These are phyloP conservation scores for Coemansia sp. DNA, from an alignment of 192 early-diverging fungal genomes.

Conservation along the genomic window DNA sequence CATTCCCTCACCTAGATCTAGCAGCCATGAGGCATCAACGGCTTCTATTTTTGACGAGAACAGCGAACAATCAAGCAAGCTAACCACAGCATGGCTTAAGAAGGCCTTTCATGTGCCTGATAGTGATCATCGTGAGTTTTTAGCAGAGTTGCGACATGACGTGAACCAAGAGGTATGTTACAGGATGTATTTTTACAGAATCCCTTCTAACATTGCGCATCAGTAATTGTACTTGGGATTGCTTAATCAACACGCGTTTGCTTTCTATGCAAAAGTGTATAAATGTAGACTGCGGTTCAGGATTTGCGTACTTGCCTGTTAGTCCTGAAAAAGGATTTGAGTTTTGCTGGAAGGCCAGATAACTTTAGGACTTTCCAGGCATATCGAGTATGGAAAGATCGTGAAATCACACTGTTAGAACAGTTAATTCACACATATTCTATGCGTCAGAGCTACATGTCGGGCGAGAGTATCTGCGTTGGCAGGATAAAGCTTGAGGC, in stretches of 20 bases:
- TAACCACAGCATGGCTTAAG: slow-evolving; percentile 33
- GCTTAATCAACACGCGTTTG: background rate
- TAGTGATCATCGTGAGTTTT: slow-evolving; percentile 26
- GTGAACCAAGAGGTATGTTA: slow-evolving; percentile 45
- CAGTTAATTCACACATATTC: slow-evolving; percentile 49
- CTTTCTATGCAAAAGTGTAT: background rate
- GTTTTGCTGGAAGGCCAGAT: slow-evolving; percentile 49
- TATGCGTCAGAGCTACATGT: slow-evolving; percentile 43
- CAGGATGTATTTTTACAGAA: background rate
- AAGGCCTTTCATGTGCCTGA: slow-evolving; percentile 37
- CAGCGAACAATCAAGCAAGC: slow-evolving; percentile 9
- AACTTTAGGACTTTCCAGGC: slow-evolving; percentile 37
- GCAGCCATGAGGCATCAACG: slow-evolving; percentile 10
- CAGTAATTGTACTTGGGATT: background rate
- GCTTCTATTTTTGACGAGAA: slow-evolving; percentile 5
- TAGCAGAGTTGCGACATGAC: slow-evolving; percentile 34
- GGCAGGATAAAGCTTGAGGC: slow-evolving; percentile 38
- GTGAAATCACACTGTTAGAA: slow-evolving; percentile 48
- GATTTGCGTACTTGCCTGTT: slow-evolving; percentile 46
- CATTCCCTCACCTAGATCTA: slow-evolving; percentile 1
- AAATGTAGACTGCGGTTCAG: slow-evolving; percentile 36
- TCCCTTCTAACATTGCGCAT: background rate
- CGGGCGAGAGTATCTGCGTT: slow-evolving; percentile 39
- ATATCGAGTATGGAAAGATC: slow-evolving; percentile 52
- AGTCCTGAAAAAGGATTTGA: slow-evolving; percentile 41